Conservation (phyloP, 257 asterid species). For the Coffea canephora region DNA sequence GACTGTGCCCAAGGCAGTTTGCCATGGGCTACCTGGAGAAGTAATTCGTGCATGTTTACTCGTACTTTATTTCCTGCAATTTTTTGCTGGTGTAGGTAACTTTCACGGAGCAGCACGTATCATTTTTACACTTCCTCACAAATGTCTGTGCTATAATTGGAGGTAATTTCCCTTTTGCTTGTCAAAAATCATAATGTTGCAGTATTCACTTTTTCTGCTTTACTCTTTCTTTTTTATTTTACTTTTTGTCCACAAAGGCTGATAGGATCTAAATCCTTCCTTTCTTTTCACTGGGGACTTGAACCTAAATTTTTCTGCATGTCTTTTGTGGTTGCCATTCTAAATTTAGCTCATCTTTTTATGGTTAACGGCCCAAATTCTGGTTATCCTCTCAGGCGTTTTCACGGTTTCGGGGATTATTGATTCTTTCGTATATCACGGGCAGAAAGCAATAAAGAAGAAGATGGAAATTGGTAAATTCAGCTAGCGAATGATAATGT, state of each 20-base stretch:
- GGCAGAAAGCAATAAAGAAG: constrained; percentile 81
- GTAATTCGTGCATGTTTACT: background rate
- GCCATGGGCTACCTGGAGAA: background rate
- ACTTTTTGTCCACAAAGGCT: background rate
- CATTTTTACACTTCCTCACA: constrained; percentile 92
- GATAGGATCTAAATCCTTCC: background rate
- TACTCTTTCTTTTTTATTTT: background rate
- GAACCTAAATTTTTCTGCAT: background rate
- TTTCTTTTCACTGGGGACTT: background rate
- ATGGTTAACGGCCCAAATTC: constrained; percentile 10
- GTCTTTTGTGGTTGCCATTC: background rate
- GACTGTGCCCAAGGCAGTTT: background rate
- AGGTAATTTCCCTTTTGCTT: constrained; percentile 41
- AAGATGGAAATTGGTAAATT: constrained; percentile 92
- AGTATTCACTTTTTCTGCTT: background rate
- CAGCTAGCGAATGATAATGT: constrained; percentile 39
- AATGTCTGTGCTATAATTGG: constrained; percentile 94
- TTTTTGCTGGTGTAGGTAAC: constrained; percentile 61
- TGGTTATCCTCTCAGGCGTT: constrained; percentile 51
- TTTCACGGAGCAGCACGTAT: constrained; percentile 64
- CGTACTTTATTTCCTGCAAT: background rate
- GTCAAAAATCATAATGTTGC: background rate
- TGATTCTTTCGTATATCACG: constrained; percentile 83
- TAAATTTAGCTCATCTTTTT: background rate
- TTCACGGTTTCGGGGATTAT: constrained; percentile 93